phyloP scores from a whole-genome alignment of 1,284 basidiomycete species.

The Sporisorium graminicola region DNA sequence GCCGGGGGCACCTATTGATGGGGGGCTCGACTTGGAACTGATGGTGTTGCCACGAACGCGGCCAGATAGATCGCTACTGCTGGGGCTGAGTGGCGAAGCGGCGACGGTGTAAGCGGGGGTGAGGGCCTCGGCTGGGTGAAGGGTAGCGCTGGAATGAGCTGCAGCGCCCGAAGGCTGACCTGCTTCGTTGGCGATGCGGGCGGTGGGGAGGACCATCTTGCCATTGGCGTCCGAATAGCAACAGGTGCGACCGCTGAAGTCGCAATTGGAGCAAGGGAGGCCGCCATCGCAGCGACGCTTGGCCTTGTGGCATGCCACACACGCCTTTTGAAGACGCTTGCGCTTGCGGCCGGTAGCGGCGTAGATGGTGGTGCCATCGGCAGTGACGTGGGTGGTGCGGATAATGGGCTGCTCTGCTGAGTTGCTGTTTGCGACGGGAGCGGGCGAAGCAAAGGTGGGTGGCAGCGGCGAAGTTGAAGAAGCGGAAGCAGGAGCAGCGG shows the following conservation, averaged over 20 bases:
- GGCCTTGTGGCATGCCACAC: conserved; percentile 70
- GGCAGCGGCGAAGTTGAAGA: conserved; percentile 28
- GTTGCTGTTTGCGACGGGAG: conserved; percentile 2
- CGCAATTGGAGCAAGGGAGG: conserved; percentile 73
- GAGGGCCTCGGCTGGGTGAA: conserved; percentile 31
- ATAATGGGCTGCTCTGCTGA: conserved; percentile 36
- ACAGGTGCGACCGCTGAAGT: conserved; percentile 70
- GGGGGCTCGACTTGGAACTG: conserved; percentile 44
- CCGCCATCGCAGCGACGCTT: conserved; percentile 73
- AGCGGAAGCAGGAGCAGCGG: conserved; percentile 10
- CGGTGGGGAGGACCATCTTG: conserved; percentile 56
- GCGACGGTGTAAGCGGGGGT: conserved; percentile 27
- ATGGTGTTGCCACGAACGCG: conserved; percentile 38
- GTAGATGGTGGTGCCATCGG: conserved; percentile 53
- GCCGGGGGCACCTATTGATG: conserved; percentile 23
- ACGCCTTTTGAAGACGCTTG: conserved; percentile 64
- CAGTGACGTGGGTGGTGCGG: conserved; percentile 47
- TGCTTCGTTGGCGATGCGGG: conserved; percentile 42
- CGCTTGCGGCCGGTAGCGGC: conserved; percentile 62
- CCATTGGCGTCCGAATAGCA: conserved; percentile 67
- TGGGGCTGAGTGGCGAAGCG: conserved; percentile 21
- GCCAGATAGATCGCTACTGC: conserved; percentile 33
- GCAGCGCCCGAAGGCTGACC: conserved; percentile 5
- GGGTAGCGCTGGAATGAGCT: conserved; percentile 16
- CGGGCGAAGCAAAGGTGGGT: conserved; percentile 26